Evolutionary conservation across 163 green algal genomes (phyloP).

Genomic region (Coccomyxa subellipsoidea): DNA sequence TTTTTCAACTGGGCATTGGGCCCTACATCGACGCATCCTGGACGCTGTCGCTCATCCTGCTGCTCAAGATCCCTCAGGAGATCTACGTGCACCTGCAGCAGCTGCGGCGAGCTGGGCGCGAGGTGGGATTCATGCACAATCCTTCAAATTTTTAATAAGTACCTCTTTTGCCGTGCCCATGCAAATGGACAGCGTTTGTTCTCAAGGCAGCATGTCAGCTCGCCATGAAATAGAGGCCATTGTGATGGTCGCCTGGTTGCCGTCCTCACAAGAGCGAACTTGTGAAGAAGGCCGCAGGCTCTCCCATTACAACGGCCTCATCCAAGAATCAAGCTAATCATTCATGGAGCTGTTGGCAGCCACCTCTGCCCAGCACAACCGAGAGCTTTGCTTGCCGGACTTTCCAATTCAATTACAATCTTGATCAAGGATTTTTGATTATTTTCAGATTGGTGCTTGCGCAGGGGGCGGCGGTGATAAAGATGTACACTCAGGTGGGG

Average conservation of each 20-base stretch:
- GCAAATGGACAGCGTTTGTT: not conserved
- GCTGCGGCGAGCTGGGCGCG: not conserved
- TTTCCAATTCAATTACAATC: not conserved
- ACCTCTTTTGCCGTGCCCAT: not conserved
- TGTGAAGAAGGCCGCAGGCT: no score
- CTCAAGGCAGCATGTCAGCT: not conserved
- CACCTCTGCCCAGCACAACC: no score
- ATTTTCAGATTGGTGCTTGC: not conserved
- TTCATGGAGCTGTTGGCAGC: no score
- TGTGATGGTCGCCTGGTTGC: not conserved
- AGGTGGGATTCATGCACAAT: not conserved
- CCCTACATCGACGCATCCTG: not conserved
- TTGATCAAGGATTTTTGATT: not conserved
- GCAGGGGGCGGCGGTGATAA: not conserved
- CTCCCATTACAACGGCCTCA: no score
- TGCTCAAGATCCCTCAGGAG: not conserved
- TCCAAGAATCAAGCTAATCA: no score
- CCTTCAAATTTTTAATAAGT: not conserved
- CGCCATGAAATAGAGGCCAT: no score
- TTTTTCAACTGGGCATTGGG: not conserved
- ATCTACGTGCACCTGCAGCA: not conserved
- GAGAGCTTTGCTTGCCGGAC: no score
- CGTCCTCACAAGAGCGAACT: not conserved
- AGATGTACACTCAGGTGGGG: not conserved
- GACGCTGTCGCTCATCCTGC: not conserved